phyloP scores from a whole-genome alignment of 73 alveolate species.

The Paramecium tetraurelia region DNA sequence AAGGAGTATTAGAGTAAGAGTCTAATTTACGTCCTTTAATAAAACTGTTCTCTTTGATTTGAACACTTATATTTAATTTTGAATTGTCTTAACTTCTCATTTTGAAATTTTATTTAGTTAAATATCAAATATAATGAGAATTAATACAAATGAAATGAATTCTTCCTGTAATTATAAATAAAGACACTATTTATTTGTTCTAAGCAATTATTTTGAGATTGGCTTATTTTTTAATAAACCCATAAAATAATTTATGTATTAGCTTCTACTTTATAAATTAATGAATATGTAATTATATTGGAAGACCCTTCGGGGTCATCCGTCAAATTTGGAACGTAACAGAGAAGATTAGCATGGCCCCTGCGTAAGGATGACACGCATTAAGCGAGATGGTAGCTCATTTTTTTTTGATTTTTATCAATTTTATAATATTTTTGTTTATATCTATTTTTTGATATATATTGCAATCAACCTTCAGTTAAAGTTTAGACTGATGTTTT shows the following conservation, averaged over 20 bases:
- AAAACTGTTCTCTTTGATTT: neutral
- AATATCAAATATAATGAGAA: neutral
- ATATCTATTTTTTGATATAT: neutral
- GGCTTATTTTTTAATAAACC: neutral
- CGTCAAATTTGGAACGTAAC: conserved; percentile 99
- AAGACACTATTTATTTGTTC: neutral
- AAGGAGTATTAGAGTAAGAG: neutral
- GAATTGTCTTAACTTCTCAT: conserved; percentile 38
- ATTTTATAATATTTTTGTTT: neutral
- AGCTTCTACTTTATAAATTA: neutral
- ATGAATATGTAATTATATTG: neutral
- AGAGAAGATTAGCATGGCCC: conserved; percentile 99
- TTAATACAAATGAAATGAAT: neutral
- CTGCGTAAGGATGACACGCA: conserved; percentile 99
- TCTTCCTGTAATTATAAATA: neutral
- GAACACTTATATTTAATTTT: neutral
- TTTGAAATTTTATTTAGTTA: neutral
- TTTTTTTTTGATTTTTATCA: neutral
- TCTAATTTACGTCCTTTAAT: conserved; percentile 30
- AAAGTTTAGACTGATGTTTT: neutral
- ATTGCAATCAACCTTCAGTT: neutral
- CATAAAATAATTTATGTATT: neutral
- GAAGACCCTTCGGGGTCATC: conserved; percentile 62
- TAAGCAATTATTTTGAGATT: neutral
- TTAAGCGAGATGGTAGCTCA: conserved; percentile 62